These are phyloP conservation scores for Rhizophagus clarus DNA, from an alignment of 192 early-diverging fungal species.

Conservation along the genomic window DNA sequence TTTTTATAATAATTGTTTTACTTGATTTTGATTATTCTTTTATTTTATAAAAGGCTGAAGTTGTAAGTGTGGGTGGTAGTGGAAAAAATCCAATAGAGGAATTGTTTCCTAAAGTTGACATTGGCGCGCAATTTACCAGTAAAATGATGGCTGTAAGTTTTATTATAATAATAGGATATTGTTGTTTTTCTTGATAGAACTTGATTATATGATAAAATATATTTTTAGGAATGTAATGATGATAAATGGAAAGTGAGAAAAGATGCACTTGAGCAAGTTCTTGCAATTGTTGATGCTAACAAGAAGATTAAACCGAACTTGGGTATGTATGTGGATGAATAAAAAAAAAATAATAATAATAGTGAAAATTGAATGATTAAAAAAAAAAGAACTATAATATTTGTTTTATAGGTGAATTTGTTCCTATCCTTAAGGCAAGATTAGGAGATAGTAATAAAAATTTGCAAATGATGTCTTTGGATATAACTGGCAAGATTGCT, in stretches of 20 bases:
- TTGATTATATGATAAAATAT: neutral
- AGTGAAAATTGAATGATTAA: neutral
- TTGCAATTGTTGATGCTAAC: slow-evolving; percentile 76
- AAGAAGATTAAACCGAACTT: slow-evolving; percentile 82
- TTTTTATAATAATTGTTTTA: neutral
- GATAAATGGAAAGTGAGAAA: slow-evolving; percentile 93
- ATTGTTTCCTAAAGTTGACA: slow-evolving; percentile 86
- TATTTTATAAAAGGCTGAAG: slow-evolving; percentile 31
- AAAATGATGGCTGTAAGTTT: slow-evolving; percentile 49
- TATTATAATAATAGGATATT: neutral
- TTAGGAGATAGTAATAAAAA: slow-evolving; percentile 93
- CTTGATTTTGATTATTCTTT: neutral
- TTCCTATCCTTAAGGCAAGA: slow-evolving; percentile 78
- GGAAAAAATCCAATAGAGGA: slow-evolving; percentile 72
- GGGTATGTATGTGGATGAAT: slow-evolving; percentile 32
- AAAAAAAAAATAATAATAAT: neutral
- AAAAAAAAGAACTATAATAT: neutral
- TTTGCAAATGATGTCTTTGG: slow-evolving; percentile 76
- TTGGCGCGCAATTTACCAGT: slow-evolving; percentile 62
- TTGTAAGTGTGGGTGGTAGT: slow-evolving; percentile 24
- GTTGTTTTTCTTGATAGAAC: slow-evolving; percentile 13
- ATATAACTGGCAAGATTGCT: slow-evolving; percentile 78
- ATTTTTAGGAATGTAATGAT: slow-evolving; percentile 66
- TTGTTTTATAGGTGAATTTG: slow-evolving; percentile 64
- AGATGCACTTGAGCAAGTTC: slow-evolving; percentile 84